phyloP scores from a whole-genome alignment of 805 yeast genomes.

The Wickerhamomyces strasburgensis region DNA sequence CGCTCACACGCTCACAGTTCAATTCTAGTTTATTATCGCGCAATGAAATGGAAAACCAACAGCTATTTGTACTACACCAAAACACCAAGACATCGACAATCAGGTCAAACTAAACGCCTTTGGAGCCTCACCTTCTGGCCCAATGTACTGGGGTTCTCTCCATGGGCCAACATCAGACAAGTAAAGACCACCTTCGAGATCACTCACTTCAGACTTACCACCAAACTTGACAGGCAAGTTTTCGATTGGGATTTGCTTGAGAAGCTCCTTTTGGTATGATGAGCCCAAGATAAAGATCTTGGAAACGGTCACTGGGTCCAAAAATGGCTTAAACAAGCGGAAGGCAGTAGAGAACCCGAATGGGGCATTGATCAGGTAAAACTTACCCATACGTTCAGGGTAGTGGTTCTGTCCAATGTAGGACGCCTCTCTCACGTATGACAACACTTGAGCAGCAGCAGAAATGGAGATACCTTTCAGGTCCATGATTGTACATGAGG shows the following conservation, averaged over 20 bases:
- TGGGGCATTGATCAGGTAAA: constrained; percentile 93
- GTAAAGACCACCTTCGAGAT: constrained; percentile 73
- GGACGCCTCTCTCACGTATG: constrained; percentile 90
- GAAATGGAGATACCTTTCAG: constrained; percentile 88
- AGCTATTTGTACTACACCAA: neutral
- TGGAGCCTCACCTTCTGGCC: constrained; percentile 96
- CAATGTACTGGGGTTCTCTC: constrained; percentile 85
- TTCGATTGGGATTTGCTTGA: constrained; percentile 89
- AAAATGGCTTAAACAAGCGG: constrained; percentile 83
- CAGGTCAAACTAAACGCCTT: constrained; percentile 32
- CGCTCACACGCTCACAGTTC: no score
- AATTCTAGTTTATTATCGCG: no score
- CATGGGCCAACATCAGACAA: constrained; percentile 94
- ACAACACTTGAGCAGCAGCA: constrained; percentile 77
- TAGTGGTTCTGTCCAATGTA: constrained; percentile 93
- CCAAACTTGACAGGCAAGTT: constrained; percentile 91
- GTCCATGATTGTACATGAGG: constrained; percentile 94
- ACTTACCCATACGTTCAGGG: constrained; percentile 99
- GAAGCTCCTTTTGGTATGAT: constrained; percentile 72
- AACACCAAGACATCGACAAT: no score
- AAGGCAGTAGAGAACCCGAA: constrained; percentile 96
- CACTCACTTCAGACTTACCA: constrained; percentile 64
- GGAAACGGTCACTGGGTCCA: constrained; percentile 96
- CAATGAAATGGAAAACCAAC: neutral
- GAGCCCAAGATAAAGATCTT: constrained; percentile 86